phyloP scores from a whole-genome alignment of 2,329 filamentous ascomycete species.

The Cercospora janseana region DNA sequence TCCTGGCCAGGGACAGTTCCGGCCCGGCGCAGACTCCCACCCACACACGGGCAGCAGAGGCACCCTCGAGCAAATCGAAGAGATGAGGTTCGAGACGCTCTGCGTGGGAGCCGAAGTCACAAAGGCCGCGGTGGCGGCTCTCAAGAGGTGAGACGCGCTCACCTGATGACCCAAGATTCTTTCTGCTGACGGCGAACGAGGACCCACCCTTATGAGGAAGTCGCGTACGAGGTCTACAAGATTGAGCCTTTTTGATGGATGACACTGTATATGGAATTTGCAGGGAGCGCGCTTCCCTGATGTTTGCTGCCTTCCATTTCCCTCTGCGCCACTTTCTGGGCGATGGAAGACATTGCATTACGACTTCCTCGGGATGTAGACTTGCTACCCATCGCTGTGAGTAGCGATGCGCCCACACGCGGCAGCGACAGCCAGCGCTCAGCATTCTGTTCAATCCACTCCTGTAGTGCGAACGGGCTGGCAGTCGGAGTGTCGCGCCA shows the following conservation, averaged over 20 bases:
- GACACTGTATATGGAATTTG: no score
- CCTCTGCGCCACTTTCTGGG: no score
- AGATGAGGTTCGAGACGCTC: conserved; percentile 62
- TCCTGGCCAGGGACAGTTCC: conserved; percentile 63
- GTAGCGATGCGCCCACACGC: no score
- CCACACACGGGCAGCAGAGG: conserved; percentile 62
- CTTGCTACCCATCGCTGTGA: no score
- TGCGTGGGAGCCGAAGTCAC: conserved; percentile 59
- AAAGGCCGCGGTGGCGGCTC: conserved; percentile 57
- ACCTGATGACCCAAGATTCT: not conserved
- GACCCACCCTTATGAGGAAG: conserved; percentile 14
- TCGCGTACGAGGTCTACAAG: conserved; percentile 15
- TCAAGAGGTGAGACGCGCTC: conserved; percentile 57
- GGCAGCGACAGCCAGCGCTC: no score
- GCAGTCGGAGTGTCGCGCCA: no score
- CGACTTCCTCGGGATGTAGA: no score
- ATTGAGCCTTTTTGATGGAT: conserved; percentile 7
- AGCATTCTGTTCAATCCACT: no score
- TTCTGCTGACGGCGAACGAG: not conserved
- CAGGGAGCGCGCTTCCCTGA: no score
- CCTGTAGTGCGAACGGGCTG: no score
- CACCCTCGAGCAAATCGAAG: conserved; percentile 57
- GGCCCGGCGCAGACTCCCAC: conserved; percentile 59
- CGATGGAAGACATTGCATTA: no score
- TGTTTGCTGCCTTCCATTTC: no score